Percentiles rank a stretch among this genome's conserved stretches.
Conservation (phyloP, 768 basidiomycete species). For the Clitopilus hobsonii region DNA sequence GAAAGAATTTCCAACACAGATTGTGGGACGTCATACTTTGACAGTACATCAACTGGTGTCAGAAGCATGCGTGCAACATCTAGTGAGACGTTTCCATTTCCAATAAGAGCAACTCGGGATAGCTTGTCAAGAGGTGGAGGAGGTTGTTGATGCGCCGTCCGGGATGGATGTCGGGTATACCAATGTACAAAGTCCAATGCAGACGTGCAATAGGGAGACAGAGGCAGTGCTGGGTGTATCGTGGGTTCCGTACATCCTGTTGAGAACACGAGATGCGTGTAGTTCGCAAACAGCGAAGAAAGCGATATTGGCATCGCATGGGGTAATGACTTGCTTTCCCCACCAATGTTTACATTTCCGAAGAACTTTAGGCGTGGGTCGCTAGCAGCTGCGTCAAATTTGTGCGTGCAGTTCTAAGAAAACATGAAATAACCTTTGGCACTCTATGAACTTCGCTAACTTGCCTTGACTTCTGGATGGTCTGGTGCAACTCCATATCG, state of each 20-base stretch:
- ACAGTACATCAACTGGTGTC: constrained; percentile 56
- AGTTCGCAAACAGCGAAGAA: constrained; percentile 56
- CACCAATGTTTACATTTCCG: constrained; percentile 76
- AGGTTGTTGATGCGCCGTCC: constrained; percentile 23
- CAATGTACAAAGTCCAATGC: constrained; percentile 88
- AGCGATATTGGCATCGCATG: constrained; percentile 58
- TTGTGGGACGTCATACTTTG: constrained; percentile 73
- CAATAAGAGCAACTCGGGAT: constrained; percentile 77
- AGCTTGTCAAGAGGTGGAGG: constrained; percentile 63
- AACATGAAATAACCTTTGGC: neutral
- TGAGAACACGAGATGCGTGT: constrained; percentile 83
- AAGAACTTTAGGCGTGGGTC: constrained; percentile 86
- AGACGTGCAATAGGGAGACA: constrained; percentile 49
- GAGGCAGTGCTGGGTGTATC: constrained; percentile 50
- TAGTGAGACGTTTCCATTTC: constrained; percentile 92
- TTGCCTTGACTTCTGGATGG: constrained; percentile 95
- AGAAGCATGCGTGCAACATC: constrained; percentile 91
- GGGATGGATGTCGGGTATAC: constrained; percentile 91
- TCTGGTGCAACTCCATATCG: constrained; percentile 97
- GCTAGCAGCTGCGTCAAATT: constrained; percentile 79
- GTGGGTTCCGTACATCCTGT: constrained; percentile 76
- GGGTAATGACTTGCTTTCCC: constrained; percentile 33
- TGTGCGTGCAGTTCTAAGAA: constrained; percentile 88
- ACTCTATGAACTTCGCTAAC: constrained; percentile 8
- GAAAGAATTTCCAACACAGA: constrained; percentile 66